Evolutionary conservation across 176 grass and related monocot genomes (phyloP).

Genomic region (Carex pumila): DNA sequence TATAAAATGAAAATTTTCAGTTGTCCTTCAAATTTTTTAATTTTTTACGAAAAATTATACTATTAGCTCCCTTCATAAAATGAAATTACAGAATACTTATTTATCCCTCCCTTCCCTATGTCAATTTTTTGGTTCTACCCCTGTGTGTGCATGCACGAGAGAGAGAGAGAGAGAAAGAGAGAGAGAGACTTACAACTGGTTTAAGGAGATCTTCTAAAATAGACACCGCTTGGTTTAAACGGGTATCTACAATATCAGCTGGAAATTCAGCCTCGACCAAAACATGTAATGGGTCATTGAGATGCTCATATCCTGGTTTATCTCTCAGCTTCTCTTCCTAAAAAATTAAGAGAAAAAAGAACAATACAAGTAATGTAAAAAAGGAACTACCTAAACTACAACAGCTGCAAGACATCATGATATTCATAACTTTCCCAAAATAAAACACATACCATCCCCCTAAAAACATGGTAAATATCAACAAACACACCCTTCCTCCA

Average conservation of each 20-base stretch:
- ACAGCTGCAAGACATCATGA: neutral
- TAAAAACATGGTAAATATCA: neutral
- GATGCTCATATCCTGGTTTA: slow-evolving; percentile 97
- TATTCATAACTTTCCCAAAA: neutral
- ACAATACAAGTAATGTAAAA: neutral
- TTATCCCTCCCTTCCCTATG: no score
- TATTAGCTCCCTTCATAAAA: no score
- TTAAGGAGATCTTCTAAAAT: slow-evolving; percentile 93
- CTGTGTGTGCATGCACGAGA: neutral
- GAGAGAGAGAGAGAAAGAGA: neutral
- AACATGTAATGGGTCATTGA: slow-evolving; percentile 92
- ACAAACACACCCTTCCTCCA: neutral
- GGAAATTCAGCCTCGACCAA: slow-evolving; percentile 95
- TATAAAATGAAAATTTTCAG: no score
- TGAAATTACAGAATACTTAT: no score
- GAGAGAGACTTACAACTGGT: slow-evolving; percentile 55
- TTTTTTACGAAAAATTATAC: no score
- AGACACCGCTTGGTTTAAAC: slow-evolving; percentile 73
- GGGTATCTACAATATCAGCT: slow-evolving; percentile 68
- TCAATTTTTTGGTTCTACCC: no score
- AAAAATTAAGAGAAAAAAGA: slow-evolving; percentile 8
- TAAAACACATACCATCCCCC: neutral
- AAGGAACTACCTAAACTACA: neutral
- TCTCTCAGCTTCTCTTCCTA: slow-evolving; percentile 97
- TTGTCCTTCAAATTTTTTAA: no score